These are phyloP conservation scores for Fusarium euwallaceae DNA, from an alignment of 2,329 filamentous ascomycete species.

Conservation along the genomic window DNA sequence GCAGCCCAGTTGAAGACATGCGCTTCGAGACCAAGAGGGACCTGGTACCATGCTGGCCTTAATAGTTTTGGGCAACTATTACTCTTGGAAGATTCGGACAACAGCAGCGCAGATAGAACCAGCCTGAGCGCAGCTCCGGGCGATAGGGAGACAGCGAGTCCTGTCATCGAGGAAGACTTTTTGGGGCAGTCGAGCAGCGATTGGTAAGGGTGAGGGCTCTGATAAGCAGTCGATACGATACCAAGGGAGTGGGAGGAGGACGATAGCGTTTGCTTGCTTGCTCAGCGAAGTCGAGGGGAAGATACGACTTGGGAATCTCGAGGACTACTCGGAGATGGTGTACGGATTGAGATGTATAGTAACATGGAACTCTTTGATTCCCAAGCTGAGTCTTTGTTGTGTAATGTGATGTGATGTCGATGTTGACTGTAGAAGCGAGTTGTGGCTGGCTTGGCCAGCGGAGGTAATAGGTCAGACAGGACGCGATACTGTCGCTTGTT, in stretches of 20 bases:
- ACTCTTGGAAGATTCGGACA: slow-evolving; percentile 14
- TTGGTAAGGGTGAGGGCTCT: neutral
- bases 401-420: neutral
- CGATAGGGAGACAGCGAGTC: neutral
- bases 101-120: slow-evolving; percentile 3
- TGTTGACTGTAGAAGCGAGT: neutral
- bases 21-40: slow-evolving; percentile 28
- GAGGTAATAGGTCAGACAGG: neutral
- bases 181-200: neutral
- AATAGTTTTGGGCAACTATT: slow-evolving; percentile 23
- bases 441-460: neutral
- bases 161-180: slow-evolving; percentile 11
- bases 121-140: neutral
- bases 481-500: neutral
- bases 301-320: slow-evolving; percentile 24
- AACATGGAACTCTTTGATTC: slow-evolving; percentile 16
- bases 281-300: slow-evolving; percentile 11
- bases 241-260: slow-evolving; percentile 6
- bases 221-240: slow-evolving; percentile 18
- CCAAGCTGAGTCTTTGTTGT: slow-evolving; percentile 7
- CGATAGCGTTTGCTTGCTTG: slow-evolving; percentile 17
- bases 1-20: slow-evolving; percentile 14
- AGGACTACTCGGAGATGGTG: slow-evolving; percentile 9
- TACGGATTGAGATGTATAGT: slow-evolving; percentile 20
- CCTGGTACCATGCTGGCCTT: slow-evolving; percentile 35